phyloP scores from a whole-genome alignment of 257 asterid genomes.

The Nicotiana tomentosiformis region DNA sequence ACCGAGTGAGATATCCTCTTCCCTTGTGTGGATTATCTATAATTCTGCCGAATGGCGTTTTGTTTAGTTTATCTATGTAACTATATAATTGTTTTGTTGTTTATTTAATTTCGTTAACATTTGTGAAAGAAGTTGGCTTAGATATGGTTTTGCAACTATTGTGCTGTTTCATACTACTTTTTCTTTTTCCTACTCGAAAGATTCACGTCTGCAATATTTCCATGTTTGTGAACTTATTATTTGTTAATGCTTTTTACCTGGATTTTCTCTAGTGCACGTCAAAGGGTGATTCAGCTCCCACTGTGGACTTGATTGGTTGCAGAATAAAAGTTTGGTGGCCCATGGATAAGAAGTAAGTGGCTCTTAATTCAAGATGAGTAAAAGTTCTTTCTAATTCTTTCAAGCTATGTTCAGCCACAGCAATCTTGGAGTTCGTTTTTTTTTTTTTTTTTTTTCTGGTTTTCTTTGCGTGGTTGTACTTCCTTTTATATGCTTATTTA shows the following conservation, averaged over 20 bases:
- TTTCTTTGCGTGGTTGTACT: not conserved
- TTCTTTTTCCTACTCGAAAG: not conserved
- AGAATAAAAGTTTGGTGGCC: constrained; percentile 99
- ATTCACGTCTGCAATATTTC: not conserved
- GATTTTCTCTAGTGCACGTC: constrained; percentile 47
- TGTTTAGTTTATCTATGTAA: not conserved
- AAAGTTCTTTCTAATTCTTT: constrained; percentile 7
- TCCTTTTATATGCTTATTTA: not conserved
- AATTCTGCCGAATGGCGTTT: not conserved
- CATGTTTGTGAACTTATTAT: not conserved
- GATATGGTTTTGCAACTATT: not conserved
- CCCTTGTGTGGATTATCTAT: constrained; percentile 1
- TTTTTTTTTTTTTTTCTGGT: not conserved
- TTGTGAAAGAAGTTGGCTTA: not conserved
- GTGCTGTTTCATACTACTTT: not conserved
- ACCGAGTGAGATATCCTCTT: not conserved
- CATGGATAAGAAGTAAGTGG: constrained; percentile 84
- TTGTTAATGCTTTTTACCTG: not conserved
- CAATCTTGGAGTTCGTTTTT: not conserved
- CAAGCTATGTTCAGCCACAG: not conserved
- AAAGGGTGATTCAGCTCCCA: constrained; percentile 45
- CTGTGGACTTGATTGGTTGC: constrained; percentile 68
- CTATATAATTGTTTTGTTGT: not conserved
- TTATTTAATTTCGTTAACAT: not conserved
- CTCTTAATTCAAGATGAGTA: not conserved